phyloP scores from a whole-genome alignment of 495 filamentous ascomycete species.

The Pseudevernia furfuracea region DNA sequence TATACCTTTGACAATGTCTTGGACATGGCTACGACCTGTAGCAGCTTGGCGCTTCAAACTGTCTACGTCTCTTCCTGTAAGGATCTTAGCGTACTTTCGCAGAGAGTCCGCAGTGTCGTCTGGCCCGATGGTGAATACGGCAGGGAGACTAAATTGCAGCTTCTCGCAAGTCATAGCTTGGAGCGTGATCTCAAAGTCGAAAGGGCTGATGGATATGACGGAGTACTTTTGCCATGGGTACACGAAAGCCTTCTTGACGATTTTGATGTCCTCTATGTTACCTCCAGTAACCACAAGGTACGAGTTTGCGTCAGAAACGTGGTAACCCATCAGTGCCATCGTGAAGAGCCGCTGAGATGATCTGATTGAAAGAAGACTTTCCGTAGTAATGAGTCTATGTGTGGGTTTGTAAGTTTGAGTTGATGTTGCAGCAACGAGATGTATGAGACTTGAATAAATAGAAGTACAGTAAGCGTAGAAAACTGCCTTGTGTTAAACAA shows the following conservation, averaged over 20 bases:
- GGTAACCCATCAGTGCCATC: slow-evolving; percentile 29
- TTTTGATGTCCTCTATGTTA: slow-evolving; percentile 59
- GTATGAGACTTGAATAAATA: not conserved
- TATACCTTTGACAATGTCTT: slow-evolving; percentile 67
- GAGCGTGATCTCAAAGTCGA: slow-evolving; percentile 66
- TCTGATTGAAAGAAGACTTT: not conserved
- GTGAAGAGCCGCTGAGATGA: not conserved
- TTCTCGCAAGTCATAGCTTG: slow-evolving; percentile 83
- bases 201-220: slow-evolving; percentile 60
- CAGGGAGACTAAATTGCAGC: slow-evolving; percentile 66
- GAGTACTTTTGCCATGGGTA: slow-evolving; percentile 52
- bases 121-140: slow-evolving; percentile 80
- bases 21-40: slow-evolving; percentile 55
- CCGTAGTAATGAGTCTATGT: not conserved
- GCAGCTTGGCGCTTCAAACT: slow-evolving; percentile 22
- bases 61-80: slow-evolving; percentile 51
- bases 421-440: not conserved
- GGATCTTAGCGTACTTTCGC: slow-evolving; percentile 67
- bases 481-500: not conserved
- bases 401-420: not conserved
- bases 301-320: slow-evolving; percentile 37
- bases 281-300: slow-evolving; percentile 81
- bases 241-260: slow-evolving; percentile 65
- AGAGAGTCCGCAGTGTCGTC: slow-evolving; percentile 57
- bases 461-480: not conserved